These are phyloP conservation scores for Thalassia testudinum DNA, from an alignment of 116 monocot genomes.

Conservation along the genomic window DNA sequence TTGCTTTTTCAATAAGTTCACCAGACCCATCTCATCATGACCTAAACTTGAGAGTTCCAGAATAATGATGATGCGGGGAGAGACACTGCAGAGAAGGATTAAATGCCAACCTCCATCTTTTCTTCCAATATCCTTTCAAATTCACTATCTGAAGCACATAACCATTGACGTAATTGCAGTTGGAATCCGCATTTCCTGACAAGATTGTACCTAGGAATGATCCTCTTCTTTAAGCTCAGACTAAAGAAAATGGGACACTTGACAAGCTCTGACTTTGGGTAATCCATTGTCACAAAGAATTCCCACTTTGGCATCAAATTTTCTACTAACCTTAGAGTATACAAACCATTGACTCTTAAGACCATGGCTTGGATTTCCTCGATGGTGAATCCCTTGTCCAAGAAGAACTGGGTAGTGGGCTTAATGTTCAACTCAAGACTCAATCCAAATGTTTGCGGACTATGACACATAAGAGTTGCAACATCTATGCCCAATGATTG, in stretches of 20 bases:
- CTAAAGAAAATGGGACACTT: conserved; percentile 51
- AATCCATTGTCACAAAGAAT: conserved; percentile 64
- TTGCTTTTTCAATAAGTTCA: too few species aligned
- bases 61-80: too few species aligned
- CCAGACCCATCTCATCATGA: too few species aligned
- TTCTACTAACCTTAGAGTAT: conserved; percentile 72
- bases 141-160: conserved; percentile 35
- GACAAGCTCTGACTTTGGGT: too few species aligned
- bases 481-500: conserved; percentile 47
- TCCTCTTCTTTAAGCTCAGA: conserved; percentile 63
- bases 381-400: too few species aligned
- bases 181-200: conserved; percentile 41
- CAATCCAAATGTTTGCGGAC: conserved; percentile 86
- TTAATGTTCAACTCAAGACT: conserved; percentile 70
- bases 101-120: conserved; percentile 11
- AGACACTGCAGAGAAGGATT: too few species aligned
- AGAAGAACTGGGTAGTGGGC: conserved; percentile 78
- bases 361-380: conserved; percentile 73
- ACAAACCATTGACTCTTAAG: conserved; percentile 53
- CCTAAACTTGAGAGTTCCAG: too few species aligned
- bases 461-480: too few species aligned
- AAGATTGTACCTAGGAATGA: conserved; percentile 51
- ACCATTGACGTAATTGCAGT: conserved; percentile 56
- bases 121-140: conserved; percentile 55
- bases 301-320: conserved; percentile 85